phyloP scores from a whole-genome alignment of 2,329 filamentous ascomycete species.

The Aspergillus calidoustus region DNA sequence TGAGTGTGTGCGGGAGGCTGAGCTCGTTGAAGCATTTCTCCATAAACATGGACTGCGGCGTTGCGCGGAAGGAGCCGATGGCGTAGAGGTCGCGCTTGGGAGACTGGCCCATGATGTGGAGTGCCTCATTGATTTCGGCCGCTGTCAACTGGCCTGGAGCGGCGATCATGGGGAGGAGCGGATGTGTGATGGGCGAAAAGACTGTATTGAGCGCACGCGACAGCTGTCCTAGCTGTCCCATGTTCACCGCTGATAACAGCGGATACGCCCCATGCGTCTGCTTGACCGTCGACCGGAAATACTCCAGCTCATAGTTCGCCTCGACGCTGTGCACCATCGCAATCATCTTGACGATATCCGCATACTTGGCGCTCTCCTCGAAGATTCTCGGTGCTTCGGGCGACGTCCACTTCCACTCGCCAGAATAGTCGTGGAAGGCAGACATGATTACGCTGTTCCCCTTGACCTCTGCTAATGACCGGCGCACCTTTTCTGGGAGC shows the following conservation, averaged over 20 bases:
- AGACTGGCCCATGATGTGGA: conserved; percentile 78
- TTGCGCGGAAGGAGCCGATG: conserved; percentile 73
- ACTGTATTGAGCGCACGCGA: conserved; percentile 83
- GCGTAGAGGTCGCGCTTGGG: conserved; percentile 81
- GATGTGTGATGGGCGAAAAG: conserved; percentile 87
- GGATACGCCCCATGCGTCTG: conserved; percentile 68
- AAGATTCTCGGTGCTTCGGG: conserved; percentile 73
- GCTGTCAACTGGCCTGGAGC: conserved; percentile 85
- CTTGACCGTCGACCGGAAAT: conserved; percentile 79
- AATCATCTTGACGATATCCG: conserved; percentile 91
- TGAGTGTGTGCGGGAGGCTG: conserved; percentile 82
- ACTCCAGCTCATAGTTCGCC: conserved; percentile 88
- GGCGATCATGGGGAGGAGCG: conserved; percentile 79
- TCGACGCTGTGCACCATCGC: conserved; percentile 79
- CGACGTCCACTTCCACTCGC: conserved; percentile 81
- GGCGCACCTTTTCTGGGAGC: conserved; percentile 77
- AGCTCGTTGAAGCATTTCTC: conserved; percentile 83
- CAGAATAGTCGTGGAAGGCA: conserved; percentile 89
- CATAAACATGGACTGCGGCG: conserved; percentile 80
- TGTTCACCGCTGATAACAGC: conserved; percentile 81
- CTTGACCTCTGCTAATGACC: conserved; percentile 68
- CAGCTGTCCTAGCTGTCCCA: conserved; percentile 84
- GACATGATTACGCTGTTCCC: conserved; percentile 86
- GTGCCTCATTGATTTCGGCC: conserved; percentile 79
- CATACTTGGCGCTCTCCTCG: conserved; percentile 71